Conservation (phyloP, 768 basidiomycete species). For the Obba rivulosa region DNA sequence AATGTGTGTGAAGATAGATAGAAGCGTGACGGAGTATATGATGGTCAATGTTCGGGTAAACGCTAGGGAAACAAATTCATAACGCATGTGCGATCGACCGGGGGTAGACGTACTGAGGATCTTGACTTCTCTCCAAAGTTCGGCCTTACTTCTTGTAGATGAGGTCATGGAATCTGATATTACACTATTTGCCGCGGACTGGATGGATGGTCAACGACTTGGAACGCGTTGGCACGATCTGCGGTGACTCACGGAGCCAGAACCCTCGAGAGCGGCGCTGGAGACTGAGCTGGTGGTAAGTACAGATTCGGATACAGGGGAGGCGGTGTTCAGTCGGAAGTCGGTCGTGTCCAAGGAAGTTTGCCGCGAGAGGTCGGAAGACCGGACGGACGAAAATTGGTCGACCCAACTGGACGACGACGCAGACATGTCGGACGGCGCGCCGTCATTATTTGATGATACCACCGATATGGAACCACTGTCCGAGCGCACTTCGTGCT, state of each 20-base stretch:
- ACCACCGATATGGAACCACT: constrained; percentile 36
- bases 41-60: constrained; percentile 85
- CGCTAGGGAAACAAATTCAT: constrained; percentile 37
- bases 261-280: constrained; percentile 18
- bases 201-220: constrained; percentile 15
- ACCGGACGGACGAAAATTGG: constrained; percentile 24
- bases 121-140: constrained; percentile 93
- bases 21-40: constrained; percentile 79
- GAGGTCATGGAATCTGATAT: constrained; percentile 6
- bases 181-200: constrained; percentile 19
- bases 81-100: background rate
- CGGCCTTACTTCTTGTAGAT: constrained; percentile 53
- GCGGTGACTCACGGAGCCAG: constrained; percentile 15
- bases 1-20: constrained; percentile 79
- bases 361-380: constrained; percentile 3
- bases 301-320: constrained; percentile 36
- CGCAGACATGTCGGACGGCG: constrained; percentile 25
- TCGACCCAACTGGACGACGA: constrained; percentile 42
- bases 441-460: constrained; percentile 37
- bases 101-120: constrained; percentile 57
- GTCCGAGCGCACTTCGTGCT: constrained; percentile 38
- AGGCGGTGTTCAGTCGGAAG: background rate
- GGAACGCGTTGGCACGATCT: background rate
- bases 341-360: background rate
- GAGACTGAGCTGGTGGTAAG: constrained; percentile 31